phyloP scores from a whole-genome alignment of 169 alveolate genomes.

The Plasmodium chabaudi region DNA sequence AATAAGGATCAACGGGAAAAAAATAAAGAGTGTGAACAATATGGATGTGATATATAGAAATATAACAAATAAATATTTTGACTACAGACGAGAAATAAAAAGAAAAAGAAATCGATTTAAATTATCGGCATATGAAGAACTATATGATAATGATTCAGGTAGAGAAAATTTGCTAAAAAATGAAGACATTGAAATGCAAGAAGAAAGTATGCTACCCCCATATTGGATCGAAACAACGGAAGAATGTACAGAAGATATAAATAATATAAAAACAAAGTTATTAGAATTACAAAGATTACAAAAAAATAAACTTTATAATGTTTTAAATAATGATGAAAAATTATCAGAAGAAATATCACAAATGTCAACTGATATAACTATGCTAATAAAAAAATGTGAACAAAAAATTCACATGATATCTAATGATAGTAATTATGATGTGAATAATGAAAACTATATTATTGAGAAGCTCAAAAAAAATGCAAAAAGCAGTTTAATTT shows the following conservation, averaged over 20 bases:
- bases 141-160: slow-evolving; percentile 66
- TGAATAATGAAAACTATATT: slow-evolving; percentile 2
- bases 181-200: slow-evolving; percentile 77
- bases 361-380: slow-evolving; percentile 48
- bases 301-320: slow-evolving; percentile 76
- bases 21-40: too few relatives aligned
- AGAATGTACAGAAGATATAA: slow-evolving; percentile 80
- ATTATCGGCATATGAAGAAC: slow-evolving; percentile 65
- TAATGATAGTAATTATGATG: slow-evolving; percentile 4
- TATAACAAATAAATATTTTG: slow-evolving; percentile 63
- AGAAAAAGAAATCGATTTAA: slow-evolving; percentile 54
- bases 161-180: slow-evolving; percentile 23
- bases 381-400: slow-evolving; percentile 51
- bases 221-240: slow-evolving; percentile 78
- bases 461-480: slow-evolving; percentile 79
- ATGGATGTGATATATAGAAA: slow-evolving; percentile 70
- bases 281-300: slow-evolving; percentile 77
- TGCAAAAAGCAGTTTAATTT: slow-evolving; percentile 79
- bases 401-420: slow-evolving; percentile 53
- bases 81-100: slow-evolving; percentile 64
- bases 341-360: slow-evolving; percentile 66
- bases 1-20: too few relatives aligned
- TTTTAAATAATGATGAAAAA: slow-evolving; percentile 70
- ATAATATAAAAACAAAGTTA: slow-evolving; percentile 68
- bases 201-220: slow-evolving; percentile 77